Evolutionary conservation across 441 rosid genomes (phyloP).

Genomic region (Euphorbia schlechtendalii): DNA sequence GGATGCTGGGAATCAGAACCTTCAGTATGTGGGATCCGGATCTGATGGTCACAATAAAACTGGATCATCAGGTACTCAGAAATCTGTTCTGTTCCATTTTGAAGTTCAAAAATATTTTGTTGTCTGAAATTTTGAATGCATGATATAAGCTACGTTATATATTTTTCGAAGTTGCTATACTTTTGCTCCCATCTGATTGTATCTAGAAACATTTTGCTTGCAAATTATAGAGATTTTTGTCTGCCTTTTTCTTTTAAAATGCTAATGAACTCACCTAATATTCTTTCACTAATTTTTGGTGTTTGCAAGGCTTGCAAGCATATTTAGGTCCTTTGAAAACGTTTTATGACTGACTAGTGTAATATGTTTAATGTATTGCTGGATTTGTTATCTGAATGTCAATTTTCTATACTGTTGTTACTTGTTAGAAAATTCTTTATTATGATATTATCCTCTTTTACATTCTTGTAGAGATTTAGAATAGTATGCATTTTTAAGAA

Average conservation of each 20-base stretch:
- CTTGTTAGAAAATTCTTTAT: not conserved
- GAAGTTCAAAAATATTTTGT: not conserved
- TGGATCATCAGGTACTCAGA: conserved; percentile 37
- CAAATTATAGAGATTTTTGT: too few species aligned
- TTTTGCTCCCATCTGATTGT: not conserved
- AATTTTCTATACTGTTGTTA: not conserved
- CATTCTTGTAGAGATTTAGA: too few species aligned
- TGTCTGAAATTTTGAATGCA: not conserved
- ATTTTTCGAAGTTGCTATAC: not conserved
- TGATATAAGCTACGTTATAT: not conserved
- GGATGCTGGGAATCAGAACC: conserved; percentile 28
- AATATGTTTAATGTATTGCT: not conserved
- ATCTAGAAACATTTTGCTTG: not conserved
- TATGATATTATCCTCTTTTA: not conserved
- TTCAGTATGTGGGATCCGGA: conserved; percentile 25
- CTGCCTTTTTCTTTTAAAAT: not conserved
- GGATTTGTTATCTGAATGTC: not conserved
- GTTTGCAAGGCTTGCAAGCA: not conserved
- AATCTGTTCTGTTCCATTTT: conserved; percentile 10
- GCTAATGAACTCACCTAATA: not conserved
- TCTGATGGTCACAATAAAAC: conserved; percentile 28
- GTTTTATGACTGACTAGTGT: not conserved
- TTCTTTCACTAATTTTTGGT: conserved; percentile 5
- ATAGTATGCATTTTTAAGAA: too few species aligned
- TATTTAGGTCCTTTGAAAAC: not conserved